Conservation (phyloP, 495 filamentous ascomycete species). For the Aspergillus indologenus region DNA sequence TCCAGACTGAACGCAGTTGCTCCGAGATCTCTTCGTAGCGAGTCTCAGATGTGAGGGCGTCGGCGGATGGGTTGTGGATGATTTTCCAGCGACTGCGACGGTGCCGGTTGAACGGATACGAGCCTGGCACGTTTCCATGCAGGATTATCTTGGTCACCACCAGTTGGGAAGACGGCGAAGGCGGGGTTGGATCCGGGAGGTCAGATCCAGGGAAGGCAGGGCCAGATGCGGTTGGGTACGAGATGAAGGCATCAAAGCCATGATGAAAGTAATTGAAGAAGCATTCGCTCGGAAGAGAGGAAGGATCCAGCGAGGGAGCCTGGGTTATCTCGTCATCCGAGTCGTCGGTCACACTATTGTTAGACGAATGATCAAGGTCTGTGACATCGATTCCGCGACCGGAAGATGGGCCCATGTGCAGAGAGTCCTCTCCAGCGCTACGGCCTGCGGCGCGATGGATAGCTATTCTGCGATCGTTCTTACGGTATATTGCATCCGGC, state of each 20-base stretch:
- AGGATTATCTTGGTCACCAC: conserved; percentile 87
- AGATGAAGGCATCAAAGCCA: conserved; percentile 92
- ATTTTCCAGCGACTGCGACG: conserved; percentile 87
- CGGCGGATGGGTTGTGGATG: conserved; percentile 38
- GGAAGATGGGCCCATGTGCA: conserved; percentile 39
- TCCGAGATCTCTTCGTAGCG: conserved; percentile 66
- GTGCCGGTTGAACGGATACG: conserved; percentile 94
- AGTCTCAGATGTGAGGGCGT: conserved; percentile 68
- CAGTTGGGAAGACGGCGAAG: conserved; percentile 54
- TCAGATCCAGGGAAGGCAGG: conserved; percentile 57
- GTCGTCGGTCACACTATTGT: conserved; percentile 72
- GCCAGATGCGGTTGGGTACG: conserved; percentile 64
- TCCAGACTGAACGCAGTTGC: conserved; percentile 69
- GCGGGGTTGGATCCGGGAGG: conserved; percentile 31
- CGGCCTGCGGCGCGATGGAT: conserved; percentile 60
- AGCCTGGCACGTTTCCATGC: conserved; percentile 91
- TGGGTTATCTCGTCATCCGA: conserved; percentile 60
- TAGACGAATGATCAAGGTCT: conserved; percentile 82
- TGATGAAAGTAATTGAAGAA: conserved; percentile 98
- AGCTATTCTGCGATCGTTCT: conserved; percentile 87
- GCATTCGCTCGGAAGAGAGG: conserved; percentile 59
- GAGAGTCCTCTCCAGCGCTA: conserved; percentile 40
- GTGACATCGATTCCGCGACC: conserved; percentile 42
- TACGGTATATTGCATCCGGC: conserved; percentile 92
- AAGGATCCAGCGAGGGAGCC: conserved; percentile 32